phyloP scores from a whole-genome alignment of 495 filamentous ascomycete genomes.

The Aspergillus sclerotiicarbonarius region DNA sequence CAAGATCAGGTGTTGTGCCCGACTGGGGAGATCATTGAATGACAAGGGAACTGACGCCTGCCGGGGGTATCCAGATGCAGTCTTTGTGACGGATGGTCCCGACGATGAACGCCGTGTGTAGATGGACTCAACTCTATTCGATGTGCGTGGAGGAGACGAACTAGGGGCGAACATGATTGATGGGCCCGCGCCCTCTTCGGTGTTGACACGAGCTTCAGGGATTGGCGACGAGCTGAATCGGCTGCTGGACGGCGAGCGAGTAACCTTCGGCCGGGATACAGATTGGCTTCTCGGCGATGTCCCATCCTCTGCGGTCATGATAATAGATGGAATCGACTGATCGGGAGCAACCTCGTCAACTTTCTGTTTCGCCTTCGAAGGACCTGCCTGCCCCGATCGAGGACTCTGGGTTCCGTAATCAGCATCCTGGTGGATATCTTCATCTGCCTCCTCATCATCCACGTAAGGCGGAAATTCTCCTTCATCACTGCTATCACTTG shows the following conservation, averaged over 20 bases:
- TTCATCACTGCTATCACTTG: slow-evolving; percentile 48
- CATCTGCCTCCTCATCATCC: slow-evolving; percentile 41
- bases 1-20: slow-evolving; percentile 79
- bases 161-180: slow-evolving; percentile 75
- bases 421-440: slow-evolving; percentile 8
- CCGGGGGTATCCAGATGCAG: slow-evolving; percentile 49
- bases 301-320: slow-evolving; percentile 49
- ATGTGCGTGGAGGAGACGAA: slow-evolving; percentile 39
- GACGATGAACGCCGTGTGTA: slow-evolving; percentile 46
- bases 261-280: slow-evolving; percentile 25
- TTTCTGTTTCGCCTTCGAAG: slow-evolving; percentile 14
- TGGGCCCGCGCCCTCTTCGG: slow-evolving; percentile 61
- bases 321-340: slow-evolving; percentile 39
- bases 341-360: slow-evolving; percentile 1
- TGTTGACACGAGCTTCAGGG: slow-evolving; percentile 66
- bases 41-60: slow-evolving; percentile 63
- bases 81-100: slow-evolving; percentile 18
- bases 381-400: neutral
- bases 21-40: slow-evolving; percentile 82
- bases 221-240: slow-evolving; percentile 74
- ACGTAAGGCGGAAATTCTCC: slow-evolving; percentile 42
- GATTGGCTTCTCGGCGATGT: slow-evolving; percentile 31
- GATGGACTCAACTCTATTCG: slow-evolving; percentile 46
- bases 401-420: slow-evolving; percentile 18
- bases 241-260: slow-evolving; percentile 40